Percentiles rank a stretch among this genome's conserved stretches.
Evolutionary conservation across 148 eudicot genomes (phyloP).

Genomic region (Mesembryanthemum crystallinum): DNA sequence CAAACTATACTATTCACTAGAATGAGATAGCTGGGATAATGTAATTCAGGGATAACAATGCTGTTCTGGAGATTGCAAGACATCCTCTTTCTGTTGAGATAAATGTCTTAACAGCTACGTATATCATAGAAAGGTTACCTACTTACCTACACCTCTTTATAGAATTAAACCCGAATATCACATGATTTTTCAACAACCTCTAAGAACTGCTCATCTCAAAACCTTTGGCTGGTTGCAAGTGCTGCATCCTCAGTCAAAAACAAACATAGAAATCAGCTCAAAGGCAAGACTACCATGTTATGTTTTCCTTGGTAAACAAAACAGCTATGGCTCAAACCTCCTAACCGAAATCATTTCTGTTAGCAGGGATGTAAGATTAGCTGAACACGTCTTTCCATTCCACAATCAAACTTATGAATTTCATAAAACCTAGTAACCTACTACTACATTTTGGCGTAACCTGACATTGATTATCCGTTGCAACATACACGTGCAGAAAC

Average conservation of each 20-base stretch:
- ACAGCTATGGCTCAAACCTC: neutral
- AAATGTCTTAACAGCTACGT: too few relatives aligned
- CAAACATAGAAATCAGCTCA: neutral
- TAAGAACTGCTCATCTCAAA: neutral
- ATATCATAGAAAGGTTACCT: too few relatives aligned
- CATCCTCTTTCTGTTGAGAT: neutral
- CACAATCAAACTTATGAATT: neutral
- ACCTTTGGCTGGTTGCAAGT: neutral
- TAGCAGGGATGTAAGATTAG: neutral
- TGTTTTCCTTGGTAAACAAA: neutral
- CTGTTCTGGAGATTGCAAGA: neutral
- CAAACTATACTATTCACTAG: neutral
- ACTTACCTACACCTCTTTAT: neutral
- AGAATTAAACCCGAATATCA: neutral
- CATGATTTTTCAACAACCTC: neutral
- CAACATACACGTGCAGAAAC: neutral
- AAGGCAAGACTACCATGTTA: neutral
- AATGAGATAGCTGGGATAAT: neutral
- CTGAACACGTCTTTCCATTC: neutral
- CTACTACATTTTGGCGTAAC: neutral
- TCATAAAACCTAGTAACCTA: neutral
- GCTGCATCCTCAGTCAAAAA: neutral
- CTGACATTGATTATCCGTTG: neutral
- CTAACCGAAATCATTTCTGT: neutral
- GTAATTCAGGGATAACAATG: neutral